Evolutionary conservation across 768 basidiomycete genomes (phyloP).

Genomic region (Xerocomellus amylosporus): DNA sequence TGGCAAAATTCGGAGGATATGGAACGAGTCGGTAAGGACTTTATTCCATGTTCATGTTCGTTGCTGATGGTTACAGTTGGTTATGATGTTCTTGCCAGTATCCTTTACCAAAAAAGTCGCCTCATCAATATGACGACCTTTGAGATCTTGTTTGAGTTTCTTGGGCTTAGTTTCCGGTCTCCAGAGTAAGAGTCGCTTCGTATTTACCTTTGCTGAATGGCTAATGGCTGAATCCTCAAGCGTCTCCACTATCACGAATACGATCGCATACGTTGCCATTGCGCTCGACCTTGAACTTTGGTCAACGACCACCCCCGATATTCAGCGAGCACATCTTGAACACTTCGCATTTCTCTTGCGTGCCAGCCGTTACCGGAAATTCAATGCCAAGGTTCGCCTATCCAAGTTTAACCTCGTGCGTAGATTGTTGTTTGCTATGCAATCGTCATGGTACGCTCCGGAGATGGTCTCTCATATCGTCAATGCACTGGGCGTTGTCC

Average conservation of each 20-base stretch:
- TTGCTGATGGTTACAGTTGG: constrained; percentile 53
- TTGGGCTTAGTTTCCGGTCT: constrained; percentile 79
- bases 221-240: constrained; percentile 38
- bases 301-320: constrained; percentile 65
- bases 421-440: constrained; percentile 77
- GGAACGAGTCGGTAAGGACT: constrained; percentile 75
- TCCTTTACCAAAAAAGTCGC: constrained; percentile 66
- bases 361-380: constrained; percentile 68
- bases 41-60: background rate
- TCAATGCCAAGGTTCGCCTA: constrained; percentile 74
- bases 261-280: constrained; percentile 75
- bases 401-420: constrained; percentile 69
- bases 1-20: constrained; percentile 97
- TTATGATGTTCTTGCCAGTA: constrained; percentile 80
- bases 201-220: background rate
- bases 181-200: constrained; percentile 59
- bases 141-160: constrained; percentile 80
- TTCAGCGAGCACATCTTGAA: constrained; percentile 76
- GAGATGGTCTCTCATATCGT: constrained; percentile 49
- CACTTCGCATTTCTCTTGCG: constrained; percentile 77
- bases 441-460: constrained; percentile 70
- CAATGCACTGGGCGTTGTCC: constrained; percentile 58
- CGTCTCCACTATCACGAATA: constrained; percentile 78
- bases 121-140: constrained; percentile 79
- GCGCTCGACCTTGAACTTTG: constrained; percentile 91